Conservation (phyloP, 78 protist genomes). For the Dictyostelium brefeldianum region DNA sequence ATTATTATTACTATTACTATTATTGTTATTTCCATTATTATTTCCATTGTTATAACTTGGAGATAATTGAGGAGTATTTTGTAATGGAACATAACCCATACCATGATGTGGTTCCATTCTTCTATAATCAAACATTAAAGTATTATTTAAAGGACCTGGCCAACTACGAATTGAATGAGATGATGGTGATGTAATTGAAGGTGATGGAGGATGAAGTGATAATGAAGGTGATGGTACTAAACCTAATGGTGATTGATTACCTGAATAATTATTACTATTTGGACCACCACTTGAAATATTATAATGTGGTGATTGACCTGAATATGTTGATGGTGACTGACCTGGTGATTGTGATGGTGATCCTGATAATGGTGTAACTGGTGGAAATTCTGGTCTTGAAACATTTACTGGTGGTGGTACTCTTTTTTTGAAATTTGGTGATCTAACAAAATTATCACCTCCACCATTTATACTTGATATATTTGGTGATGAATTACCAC, state of each 20-base stretch:
- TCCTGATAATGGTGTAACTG: constrained; percentile 8
- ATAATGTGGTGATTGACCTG: neutral
- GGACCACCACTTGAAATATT: neutral
- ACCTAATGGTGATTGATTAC: constrained; percentile 21
- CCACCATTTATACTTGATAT: neutral
- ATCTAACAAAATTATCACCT: neutral
- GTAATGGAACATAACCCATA: constrained; percentile 9
- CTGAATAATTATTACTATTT: neutral
- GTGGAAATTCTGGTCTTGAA: constrained; percentile 12
- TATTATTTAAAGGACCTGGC: constrained; percentile 21
- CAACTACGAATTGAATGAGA: constrained; percentile 10
- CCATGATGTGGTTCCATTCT: constrained; percentile 24
- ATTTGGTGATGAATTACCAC: constrained; percentile 6
- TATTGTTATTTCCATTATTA: neutral
- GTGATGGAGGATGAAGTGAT: constrained; percentile 12
- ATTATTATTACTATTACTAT: neutral
- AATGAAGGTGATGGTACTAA: constrained; percentile 15
- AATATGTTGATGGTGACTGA: neutral
- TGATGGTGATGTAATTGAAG: neutral
- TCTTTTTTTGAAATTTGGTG: constrained; percentile 24
- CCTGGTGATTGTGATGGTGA: constrained; percentile 21
- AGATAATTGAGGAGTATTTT: neutral
- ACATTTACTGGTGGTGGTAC: constrained; percentile 36
- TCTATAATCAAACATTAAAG: neutral
- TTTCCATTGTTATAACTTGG: neutral